Evolutionary conservation across 768 basidiomycete genomes (phyloP), one percentile per base, ranked within the genome.

Genomic region (Russula lepida): DNA sequence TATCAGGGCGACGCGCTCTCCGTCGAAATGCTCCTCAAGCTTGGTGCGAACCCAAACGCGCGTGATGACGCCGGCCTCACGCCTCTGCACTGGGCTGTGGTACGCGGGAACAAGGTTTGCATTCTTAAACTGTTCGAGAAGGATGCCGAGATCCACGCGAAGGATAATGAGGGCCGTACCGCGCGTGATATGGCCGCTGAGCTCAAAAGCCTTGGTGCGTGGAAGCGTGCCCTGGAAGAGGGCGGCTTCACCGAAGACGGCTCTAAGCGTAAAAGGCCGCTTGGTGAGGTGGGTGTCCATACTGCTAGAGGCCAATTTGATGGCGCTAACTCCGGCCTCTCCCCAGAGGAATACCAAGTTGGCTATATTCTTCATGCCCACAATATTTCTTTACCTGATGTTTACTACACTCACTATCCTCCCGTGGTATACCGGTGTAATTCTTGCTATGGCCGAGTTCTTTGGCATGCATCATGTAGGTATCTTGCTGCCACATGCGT

Each of bases 1-100:
- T 99, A 98, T 73, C 97, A 99, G 71, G 97, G 97, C 49, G 97
- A 99, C 69, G 94, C 93, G 2, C 81, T 98, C 35, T 92, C 90
- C 3, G 94, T 98, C 6, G 94, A 98, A 64, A 73, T 98, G 49
- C 74, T 99, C 44, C 79, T 99, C 54, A 82, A 85, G 58, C 91
- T 95, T 66, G 92, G 92, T 3, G 94, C 97, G 2, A 89, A 84
- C 60, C 78, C 86, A 0, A 84, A 84, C 60, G 72, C 86, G 13
- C 81, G 81, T 37, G 97, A 98, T 70, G 85, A 91, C 67, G 74
- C 81, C 0, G 95, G 93, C 0, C 79, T 99, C 54, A 81, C 92
- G 1, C 90, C 95, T 2, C 77, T 99, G 37, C 97, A 99, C 69
- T 98, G 97, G 97, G 95, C 93, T 2, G 95, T 95, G 33, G 95